Percentiles rank a stretch among this genome's conserved stretches.
These are phyloP conservation scores for Candida pseudofarinosa DNA, from an alignment of 805 yeast species.

Conservation along the genomic window DNA sequence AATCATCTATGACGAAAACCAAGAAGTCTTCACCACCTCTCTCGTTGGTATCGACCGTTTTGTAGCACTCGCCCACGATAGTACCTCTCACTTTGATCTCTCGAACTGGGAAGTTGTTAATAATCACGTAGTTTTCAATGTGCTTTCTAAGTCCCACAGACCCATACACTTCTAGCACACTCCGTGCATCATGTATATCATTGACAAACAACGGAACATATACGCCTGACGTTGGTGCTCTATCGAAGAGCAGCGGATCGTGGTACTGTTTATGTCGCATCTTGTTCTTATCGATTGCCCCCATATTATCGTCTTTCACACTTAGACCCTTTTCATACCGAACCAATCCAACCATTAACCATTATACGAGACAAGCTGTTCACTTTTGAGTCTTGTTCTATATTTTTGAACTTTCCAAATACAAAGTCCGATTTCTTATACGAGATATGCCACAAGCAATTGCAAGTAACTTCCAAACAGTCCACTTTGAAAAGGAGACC, in stretches of 20 bases:
- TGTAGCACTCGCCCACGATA: slow-evolving; percentile 19
- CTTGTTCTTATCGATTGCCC: neutral
- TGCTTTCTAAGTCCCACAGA: slow-evolving; percentile 8
- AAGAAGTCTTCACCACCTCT: slow-evolving; percentile 9
- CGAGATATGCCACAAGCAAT: too few species aligned
- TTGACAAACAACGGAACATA: slow-evolving; percentile 23
- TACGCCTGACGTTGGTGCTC: slow-evolving; percentile 21
- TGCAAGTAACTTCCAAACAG: too few species aligned
- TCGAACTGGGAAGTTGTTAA: slow-evolving; percentile 34
- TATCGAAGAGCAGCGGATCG: slow-evolving; percentile 29
- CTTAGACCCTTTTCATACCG: neutral
- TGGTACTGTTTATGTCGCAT: neutral
- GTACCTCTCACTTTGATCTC: slow-evolving; percentile 23
- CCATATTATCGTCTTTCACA: neutral
- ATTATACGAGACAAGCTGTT: too few species aligned
- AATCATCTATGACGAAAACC: slow-evolving; percentile 30
- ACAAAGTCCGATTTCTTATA: too few species aligned
- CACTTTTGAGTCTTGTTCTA: too few species aligned
- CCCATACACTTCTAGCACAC: slow-evolving; percentile 15
- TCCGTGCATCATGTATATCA: slow-evolving; percentile 21
- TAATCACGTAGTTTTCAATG: slow-evolving; percentile 11
- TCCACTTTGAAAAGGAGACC: too few species aligned
- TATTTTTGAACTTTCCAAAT: too few species aligned
- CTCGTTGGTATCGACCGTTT: slow-evolving; percentile 6
- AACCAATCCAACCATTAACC: neutral